These are phyloP conservation scores for Leptodontidium sp. DNA, from an alignment of 2,329 filamentous ascomycete genomes.

Conservation along the genomic window DNA sequence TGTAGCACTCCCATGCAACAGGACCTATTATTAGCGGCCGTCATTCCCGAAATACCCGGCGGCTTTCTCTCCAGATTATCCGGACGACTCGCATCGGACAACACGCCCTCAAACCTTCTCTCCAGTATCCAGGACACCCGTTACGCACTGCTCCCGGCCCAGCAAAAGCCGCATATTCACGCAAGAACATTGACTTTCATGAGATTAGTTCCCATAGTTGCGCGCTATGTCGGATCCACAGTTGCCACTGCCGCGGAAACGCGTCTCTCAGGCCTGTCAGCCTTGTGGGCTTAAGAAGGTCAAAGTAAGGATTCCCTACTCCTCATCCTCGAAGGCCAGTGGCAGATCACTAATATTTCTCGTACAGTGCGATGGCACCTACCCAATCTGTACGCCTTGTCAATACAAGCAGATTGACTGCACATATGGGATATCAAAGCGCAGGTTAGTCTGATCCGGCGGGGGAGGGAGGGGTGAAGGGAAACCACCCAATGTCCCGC, in stretches of 20 bases:
- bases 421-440: conserved; percentile 43
- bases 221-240: conserved; percentile 12
- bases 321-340: not conserved
- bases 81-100: not conserved
- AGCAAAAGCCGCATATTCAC: not conserved
- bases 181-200: not conserved
- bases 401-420: conserved; percentile 38
- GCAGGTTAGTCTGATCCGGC: conserved; percentile 36
- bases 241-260: conserved; percentile 35
- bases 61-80: not conserved
- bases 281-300: conserved; percentile 43
- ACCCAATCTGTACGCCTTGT: conserved; percentile 41
- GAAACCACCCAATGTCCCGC: not conserved
- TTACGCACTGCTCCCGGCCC: not conserved
- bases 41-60: not conserved
- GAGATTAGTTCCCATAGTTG: not conserved
- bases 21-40: not conserved
- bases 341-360: not conserved
- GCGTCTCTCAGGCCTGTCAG: conserved; percentile 44
- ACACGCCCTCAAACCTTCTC: not conserved
- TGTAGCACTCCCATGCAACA: no score
- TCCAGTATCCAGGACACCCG: conserved; percentile 3
- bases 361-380: conserved; percentile 42
- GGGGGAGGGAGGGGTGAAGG: not conserved
- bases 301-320: conserved; percentile 34